Evolutionary conservation across 139 green algal species (phyloP), one percentile per base, ranked within the genome.

Genomic region (Chlorella sorokiniana): DNA sequence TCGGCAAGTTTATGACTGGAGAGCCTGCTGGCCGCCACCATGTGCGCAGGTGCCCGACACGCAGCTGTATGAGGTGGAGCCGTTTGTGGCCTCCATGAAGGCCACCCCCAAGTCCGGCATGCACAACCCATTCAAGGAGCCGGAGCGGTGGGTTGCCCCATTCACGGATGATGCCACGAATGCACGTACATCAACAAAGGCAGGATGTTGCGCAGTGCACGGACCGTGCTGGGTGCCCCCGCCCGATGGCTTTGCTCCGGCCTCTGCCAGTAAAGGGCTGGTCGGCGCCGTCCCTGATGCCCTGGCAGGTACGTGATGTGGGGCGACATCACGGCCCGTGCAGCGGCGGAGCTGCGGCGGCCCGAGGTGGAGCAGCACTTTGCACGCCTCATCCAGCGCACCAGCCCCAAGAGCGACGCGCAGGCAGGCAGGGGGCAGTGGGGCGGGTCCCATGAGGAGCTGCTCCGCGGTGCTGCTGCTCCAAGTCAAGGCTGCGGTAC

Each of bases 71-170:
- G 89, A 96, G 78, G 82, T 94, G 1, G 70, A 88, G 62, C 87
- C 91, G 20, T 99, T 96, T 80, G 86, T 98, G 18, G 48, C 87
- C 1, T 94, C 88, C 85, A 81, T 99, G 77, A 79, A 84, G 11
- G 35, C 84, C 0, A 89, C 93, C 31, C 91, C 94, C 69, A 98
- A 98, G 85, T 89, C 85, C 25, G 96, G 96, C 7, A 76, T 96
- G 76, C 96, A 99, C 89, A 99, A 99, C 88, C 95, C 96, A 0
- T 81, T 97, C 65, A 98, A 98, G 77, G 93, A 95, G 45, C 94
- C 94, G 11, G 93, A 98, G 38, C 87, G 93, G 91, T 94, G 69
- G 40, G 64, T 11, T 37, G 16, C 31, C 22, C 35, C 18, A 20
- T 76, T 29, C 62, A 3, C 8, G 11, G 59, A 20, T 48, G 61